Conservation (phyloP, 2,329 filamentous ascomycete species). For the Trichoderma breve region DNA sequence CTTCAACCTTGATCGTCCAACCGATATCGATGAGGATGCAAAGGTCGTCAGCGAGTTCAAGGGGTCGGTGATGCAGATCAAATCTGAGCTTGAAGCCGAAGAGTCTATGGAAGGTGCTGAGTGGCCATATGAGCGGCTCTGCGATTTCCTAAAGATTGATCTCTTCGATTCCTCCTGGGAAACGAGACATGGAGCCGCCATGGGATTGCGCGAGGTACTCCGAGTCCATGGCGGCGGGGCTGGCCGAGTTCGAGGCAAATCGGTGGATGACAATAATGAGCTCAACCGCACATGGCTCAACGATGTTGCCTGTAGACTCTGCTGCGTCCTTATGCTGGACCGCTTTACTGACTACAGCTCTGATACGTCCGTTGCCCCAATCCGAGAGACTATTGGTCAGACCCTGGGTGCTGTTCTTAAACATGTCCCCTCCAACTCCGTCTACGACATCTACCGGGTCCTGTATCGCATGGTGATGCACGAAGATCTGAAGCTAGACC, state of each 20-base stretch:
- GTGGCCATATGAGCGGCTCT: constrained; percentile 93
- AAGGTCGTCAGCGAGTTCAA: constrained; percentile 97
- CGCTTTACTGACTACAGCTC: constrained; percentile 97
- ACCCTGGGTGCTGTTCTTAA: constrained; percentile 85
- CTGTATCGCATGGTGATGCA: constrained; percentile 92
- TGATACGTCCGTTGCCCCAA: constrained; percentile 93
- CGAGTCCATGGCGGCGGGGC: constrained; percentile 89
- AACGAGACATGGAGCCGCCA: constrained; percentile 90
- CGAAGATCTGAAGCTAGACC: constrained; percentile 69
- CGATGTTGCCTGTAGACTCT: constrained; percentile 89
- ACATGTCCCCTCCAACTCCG: constrained; percentile 74
- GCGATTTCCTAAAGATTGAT: constrained; percentile 90
- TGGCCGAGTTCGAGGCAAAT: constrained; percentile 70
- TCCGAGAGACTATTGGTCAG: constrained; percentile 92
- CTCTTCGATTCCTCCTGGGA: constrained; percentile 95
- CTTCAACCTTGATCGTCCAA: constrained; percentile 79
- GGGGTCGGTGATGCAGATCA: constrained; percentile 74
- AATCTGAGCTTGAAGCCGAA: constrained; percentile 80
- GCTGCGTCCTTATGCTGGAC: constrained; percentile 95
- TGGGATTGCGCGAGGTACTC: constrained; percentile 88
- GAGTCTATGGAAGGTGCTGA: constrained; percentile 73
- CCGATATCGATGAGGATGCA: constrained; percentile 79
- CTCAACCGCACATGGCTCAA: constrained; percentile 87
- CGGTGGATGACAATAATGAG: constrained; percentile 69
- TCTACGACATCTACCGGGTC: constrained; percentile 80